Evolutionary conservation across 345 rosid species (phyloP).

Genomic region (Noccaea caerulescens): DNA sequence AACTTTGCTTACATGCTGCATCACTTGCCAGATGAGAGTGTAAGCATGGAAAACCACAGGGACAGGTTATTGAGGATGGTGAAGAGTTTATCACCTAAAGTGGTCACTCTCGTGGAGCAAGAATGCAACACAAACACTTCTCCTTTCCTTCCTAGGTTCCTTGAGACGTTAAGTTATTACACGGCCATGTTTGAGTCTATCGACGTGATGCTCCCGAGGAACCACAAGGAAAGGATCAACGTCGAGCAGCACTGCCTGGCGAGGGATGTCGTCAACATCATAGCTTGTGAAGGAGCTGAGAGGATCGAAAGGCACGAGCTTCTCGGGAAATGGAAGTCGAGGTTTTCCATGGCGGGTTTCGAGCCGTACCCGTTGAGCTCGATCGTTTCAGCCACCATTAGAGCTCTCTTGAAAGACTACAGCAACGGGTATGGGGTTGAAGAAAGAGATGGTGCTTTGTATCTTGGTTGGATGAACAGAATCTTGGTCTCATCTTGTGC

Average conservation of each 20-base stretch:
- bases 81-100: conserved; percentile 74
- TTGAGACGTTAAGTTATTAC: conserved; percentile 73
- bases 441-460: conserved; percentile 79
- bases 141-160: conserved; percentile 79
- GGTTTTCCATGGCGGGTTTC: conserved; percentile 84
- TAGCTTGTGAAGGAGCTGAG: conserved; percentile 89
- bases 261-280: conserved; percentile 80
- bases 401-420: conserved; percentile 51
- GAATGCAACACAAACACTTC: conserved; percentile 92
- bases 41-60: conserved; percentile 73
- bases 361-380: conserved; percentile 76
- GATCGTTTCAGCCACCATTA: conserved; percentile 68
- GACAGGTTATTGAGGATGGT: conserved; percentile 74
- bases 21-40: conserved; percentile 90
- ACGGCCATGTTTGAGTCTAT: conserved; percentile 93
- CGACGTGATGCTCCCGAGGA: conserved; percentile 69
- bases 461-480: conserved; percentile 88
- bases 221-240: conserved; percentile 76
- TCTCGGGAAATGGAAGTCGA: conserved; percentile 80
- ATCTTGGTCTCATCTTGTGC: conserved; percentile 63
- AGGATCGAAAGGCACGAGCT: conserved; percentile 86
- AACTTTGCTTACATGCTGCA: conserved; percentile 88
- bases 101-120: conserved; percentile 91
- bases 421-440: conserved; percentile 63
- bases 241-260: conserved; percentile 94